phyloP scores from a whole-genome alignment of 1,284 basidiomycete species.

The Ustilago cynodontis region DNA sequence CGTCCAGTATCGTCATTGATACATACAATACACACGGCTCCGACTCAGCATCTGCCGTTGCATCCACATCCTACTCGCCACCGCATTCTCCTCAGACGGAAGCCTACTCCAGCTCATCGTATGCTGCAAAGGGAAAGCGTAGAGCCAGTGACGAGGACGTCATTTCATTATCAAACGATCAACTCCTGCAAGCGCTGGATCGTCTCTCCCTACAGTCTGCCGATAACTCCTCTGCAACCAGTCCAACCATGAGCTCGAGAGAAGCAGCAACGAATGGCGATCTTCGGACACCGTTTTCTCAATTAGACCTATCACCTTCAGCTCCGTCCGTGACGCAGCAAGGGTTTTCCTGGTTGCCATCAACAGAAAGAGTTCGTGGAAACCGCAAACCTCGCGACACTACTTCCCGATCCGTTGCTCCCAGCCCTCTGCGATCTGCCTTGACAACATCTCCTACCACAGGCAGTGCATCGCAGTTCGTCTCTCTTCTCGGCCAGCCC shows the following conservation, averaged over 20 bases:
- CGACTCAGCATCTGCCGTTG: neutral
- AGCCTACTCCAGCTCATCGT: slow-evolving; percentile 4
- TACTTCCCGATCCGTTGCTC: slow-evolving; percentile 29
- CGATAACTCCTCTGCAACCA: neutral
- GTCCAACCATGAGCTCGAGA: neutral
- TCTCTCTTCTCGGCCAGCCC: slow-evolving; percentile 35
- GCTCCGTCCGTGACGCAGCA: neutral
- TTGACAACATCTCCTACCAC: slow-evolving; percentile 25
- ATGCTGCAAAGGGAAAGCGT: slow-evolving; percentile 35
- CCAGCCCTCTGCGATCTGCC: slow-evolving; percentile 26
- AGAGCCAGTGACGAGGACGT: slow-evolving; percentile 23
- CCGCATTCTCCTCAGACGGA: neutral
- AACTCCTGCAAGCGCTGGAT: slow-evolving; percentile 1
- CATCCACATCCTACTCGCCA: neutral
- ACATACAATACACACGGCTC: neutral
- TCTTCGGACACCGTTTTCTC: neutral
- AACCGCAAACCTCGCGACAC: slow-evolving; percentile 16
- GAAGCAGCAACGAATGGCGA: neutral
- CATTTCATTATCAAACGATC: neutral
- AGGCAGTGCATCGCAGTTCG: slow-evolving; percentile 34
- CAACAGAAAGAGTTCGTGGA: slow-evolving; percentile 10
- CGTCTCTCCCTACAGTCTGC: slow-evolving; percentile 4
- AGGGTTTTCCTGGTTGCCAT: neutral
- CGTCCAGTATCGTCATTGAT: slow-evolving; percentile 11
- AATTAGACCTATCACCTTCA: neutral